Percentiles rank a stretch among this genome's conserved stretches.
Conservation (phyloP, 768 basidiomycete species). For the Suillus ampliporus region DNA sequence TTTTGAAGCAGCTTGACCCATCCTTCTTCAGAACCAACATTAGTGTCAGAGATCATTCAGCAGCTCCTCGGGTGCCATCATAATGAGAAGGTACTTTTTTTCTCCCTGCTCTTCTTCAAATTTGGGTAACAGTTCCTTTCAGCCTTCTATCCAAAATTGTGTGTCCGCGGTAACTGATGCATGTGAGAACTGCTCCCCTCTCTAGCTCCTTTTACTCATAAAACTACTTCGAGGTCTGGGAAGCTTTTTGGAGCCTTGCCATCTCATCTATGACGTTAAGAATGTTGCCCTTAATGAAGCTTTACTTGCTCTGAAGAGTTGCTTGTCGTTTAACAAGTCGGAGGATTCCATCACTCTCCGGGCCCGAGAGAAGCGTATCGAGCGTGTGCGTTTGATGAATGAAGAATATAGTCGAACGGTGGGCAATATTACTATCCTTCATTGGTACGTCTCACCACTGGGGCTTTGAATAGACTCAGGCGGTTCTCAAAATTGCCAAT, state of each 20-base stretch:
- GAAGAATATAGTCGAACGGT: constrained; percentile 51
- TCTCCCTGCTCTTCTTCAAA: neutral
- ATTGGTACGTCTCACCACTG: neutral
- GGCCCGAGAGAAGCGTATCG: constrained; percentile 50
- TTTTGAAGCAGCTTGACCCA: constrained; percentile 1
- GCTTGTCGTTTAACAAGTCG: constrained; percentile 35
- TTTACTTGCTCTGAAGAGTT: constrained; percentile 42
- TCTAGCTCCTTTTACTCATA: constrained; percentile 7
- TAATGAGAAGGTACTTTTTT: constrained; percentile 73
- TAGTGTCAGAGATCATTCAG: constrained; percentile 62
- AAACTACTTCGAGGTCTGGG: constrained; percentile 50
- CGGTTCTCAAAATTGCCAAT: constrained; percentile 56
- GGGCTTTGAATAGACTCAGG: constrained; percentile 36
- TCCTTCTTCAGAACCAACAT: constrained; percentile 57
- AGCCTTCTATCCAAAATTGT: constrained; percentile 81
- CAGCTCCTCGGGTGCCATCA: constrained; percentile 75
- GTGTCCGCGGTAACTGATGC: constrained; percentile 72
- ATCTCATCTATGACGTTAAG: constrained; percentile 57
- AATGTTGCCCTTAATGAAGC: constrained; percentile 48
- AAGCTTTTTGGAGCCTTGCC: constrained; percentile 65
- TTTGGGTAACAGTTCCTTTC: constrained; percentile 4
- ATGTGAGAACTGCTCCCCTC: constrained; percentile 44
- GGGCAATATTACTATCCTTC: constrained; percentile 24
- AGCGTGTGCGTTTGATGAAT: constrained; percentile 49
- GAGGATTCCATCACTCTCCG: constrained; percentile 46